These are phyloP conservation scores for Poa pratensis DNA, from an alignment of 176 grass and related monocot species.

Conservation along the genomic window DNA sequence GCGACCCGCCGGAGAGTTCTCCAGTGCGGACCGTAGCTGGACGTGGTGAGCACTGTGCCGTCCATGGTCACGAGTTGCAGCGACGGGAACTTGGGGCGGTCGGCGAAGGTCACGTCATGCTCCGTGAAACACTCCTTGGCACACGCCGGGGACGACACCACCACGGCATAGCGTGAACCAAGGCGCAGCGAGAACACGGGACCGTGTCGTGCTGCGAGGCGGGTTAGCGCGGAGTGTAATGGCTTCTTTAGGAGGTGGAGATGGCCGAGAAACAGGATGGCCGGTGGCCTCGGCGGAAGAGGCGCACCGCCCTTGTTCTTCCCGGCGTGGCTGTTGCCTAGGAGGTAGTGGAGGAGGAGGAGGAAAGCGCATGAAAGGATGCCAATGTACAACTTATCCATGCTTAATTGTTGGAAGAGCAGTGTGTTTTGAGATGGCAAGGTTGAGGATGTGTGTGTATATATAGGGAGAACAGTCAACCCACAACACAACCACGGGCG, in stretches of 20 bases:
- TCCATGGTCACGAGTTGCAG: slow-evolving; percentile 16
- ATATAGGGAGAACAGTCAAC: no score
- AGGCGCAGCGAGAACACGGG: slow-evolving; percentile 51
- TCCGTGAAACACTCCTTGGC: not conserved
- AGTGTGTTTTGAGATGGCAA: no score
- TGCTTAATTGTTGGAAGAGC: no score
- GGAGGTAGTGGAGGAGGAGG: no score
- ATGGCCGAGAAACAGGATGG: slow-evolving; percentile 33
- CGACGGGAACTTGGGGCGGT: slow-evolving; percentile 50
- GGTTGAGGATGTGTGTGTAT: no score
- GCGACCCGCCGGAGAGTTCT: slow-evolving; percentile 55
- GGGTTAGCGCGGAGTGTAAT: slow-evolving; percentile 46
- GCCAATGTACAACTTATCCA: no score
- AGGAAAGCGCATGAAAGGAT: no score
- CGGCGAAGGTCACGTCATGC: no score
- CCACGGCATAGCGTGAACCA: slow-evolving; percentile 45
- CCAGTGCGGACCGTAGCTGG: slow-evolving; percentile 56
- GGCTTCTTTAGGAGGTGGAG: slow-evolving; percentile 60
- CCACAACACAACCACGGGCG: no score
- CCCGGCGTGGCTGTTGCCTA: no score
- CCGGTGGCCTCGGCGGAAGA: no score
- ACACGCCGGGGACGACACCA: slow-evolving; percentile 45
- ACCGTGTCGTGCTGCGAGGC: slow-evolving; percentile 41
- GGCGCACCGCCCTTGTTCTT: no score
- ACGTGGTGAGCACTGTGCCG: slow-evolving; percentile 31